A percentile compares a stretch with the other conserved stretches of the same genome.
phyloP scores from a whole-genome alignment of 2,329 filamentous ascomycete genomes.

The Beauveria pseudobassiana region DNA sequence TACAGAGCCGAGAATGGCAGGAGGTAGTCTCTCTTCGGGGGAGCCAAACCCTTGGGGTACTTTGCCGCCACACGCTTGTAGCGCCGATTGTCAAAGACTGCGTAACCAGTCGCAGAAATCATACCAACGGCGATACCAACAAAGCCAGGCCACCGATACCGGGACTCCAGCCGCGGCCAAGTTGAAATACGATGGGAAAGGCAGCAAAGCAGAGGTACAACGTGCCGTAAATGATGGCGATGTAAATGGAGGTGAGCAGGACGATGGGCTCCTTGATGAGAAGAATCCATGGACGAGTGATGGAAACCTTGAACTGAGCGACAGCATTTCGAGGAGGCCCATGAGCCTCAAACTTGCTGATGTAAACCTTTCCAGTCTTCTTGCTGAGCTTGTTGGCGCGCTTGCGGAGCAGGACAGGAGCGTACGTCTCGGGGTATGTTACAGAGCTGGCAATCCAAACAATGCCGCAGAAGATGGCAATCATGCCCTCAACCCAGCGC shows the following conservation, averaged over 20 bases:
- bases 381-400: conserved; percentile 43
- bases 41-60: conserved; percentile 46
- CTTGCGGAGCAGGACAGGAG: conserved; percentile 46
- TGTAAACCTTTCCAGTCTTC: conserved; percentile 48
- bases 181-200: conserved; percentile 56
- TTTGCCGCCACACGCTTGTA: conserved; percentile 38
- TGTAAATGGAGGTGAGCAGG: conserved; percentile 54
- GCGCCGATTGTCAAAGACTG: conserved; percentile 44
- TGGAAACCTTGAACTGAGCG: conserved; percentile 45
- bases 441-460: conserved; percentile 47
- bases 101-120: conserved; percentile 46
- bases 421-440: conserved; percentile 53
- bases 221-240: conserved; percentile 50
- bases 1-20: conserved; percentile 51
- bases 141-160: conserved; percentile 53
- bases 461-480: conserved; percentile 52
- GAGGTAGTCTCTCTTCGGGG: conserved; percentile 58
- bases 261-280: conserved; percentile 62
- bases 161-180: conserved; percentile 47
- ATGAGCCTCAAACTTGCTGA: conserved; percentile 38
- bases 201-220: conserved; percentile 48
- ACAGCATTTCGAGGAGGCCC: conserved; percentile 35
- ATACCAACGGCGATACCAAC: conserved; percentile 58
- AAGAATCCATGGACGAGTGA: conserved; percentile 57
- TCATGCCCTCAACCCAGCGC: conserved; percentile 58